Conservation (phyloP, 2,329 filamentous ascomycete genomes). For the Aphanoascus verrucosus region DNA sequence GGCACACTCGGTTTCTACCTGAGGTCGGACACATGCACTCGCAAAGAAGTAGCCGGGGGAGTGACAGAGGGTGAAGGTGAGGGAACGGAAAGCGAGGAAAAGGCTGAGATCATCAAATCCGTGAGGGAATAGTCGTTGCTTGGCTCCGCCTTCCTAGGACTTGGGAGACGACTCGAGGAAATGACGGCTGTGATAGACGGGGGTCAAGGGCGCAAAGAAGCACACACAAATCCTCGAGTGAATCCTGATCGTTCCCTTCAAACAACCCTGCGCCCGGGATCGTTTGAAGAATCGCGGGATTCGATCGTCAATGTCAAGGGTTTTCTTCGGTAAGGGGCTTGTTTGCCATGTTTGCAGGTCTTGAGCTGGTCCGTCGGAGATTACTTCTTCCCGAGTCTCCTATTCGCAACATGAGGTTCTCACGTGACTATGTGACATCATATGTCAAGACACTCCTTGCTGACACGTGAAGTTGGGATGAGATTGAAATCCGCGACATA, state of each 20-base stretch:
- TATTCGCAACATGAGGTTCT: neutral
- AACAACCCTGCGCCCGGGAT: neutral
- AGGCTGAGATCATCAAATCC: neutral
- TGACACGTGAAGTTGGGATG: too few species aligned
- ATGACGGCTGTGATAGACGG: neutral
- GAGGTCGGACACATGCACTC: too few species aligned
- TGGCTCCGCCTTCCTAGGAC: slow-evolving; percentile 10
- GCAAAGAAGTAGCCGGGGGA: too few species aligned
- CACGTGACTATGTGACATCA: neutral
- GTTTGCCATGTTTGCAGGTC: slow-evolving; percentile 3
- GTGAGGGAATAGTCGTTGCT: neutral
- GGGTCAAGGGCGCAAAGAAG: neutral
- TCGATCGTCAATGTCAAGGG: neutral
- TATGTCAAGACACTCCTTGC: neutral
- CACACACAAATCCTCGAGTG: neutral
- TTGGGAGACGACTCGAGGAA: neutral
- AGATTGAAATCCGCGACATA: too few species aligned
- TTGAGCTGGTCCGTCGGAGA: neutral
- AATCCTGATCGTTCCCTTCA: neutral
- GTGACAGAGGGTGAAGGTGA: too few species aligned
- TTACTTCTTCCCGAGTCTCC: neutral
- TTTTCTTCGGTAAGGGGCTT: neutral
- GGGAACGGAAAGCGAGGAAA: neutral
- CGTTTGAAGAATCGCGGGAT: neutral
- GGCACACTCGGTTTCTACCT: too few species aligned